Evolutionary conservation across 768 basidiomycete species (phyloP).

Genomic region (Lactarius psammicola): DNA sequence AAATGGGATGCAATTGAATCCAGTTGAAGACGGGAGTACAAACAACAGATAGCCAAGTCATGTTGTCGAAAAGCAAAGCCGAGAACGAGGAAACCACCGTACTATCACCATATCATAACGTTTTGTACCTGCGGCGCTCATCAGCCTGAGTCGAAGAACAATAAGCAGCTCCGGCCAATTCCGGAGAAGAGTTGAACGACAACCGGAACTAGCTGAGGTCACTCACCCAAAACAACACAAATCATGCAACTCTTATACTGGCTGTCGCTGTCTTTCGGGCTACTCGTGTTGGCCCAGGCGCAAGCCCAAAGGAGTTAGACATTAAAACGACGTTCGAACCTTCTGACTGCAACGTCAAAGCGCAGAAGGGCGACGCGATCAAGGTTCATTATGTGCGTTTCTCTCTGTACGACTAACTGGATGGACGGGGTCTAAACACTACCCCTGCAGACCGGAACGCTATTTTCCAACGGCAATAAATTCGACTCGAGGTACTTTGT

Average conservation of each 20-base stretch:
- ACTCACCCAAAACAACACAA: background rate
- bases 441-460: slow-evolving; percentile 65
- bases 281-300: slow-evolving; percentile 46
- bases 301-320: slow-evolving; percentile 48
- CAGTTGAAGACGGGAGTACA: background rate
- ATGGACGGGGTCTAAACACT: background rate
- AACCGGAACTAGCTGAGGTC: background rate
- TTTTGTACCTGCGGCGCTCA: no score
- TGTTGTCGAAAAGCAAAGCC: no score
- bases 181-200: background rate
- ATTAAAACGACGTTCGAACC: slow-evolving; percentile 65
- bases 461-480: slow-evolving; percentile 72
- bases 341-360: slow-evolving; percentile 52
- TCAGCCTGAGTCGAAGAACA: background rate
- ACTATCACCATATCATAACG: background rate
- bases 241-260: slow-evolving; percentile 55
- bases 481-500: slow-evolving; percentile 80
- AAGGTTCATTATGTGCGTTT: slow-evolving; percentile 74
- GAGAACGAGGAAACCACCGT: background rate
- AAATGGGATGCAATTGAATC: slow-evolving; percentile 20
- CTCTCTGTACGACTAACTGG: slow-evolving; percentile 21
- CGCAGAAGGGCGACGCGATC: slow-evolving; percentile 60
- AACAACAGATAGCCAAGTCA: background rate
- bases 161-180: slow-evolving; percentile 1
- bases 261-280: slow-evolving; percentile 50